Evolutionary conservation across 305 asterid species (phyloP).

Genomic region (Petunia hybrid): DNA sequence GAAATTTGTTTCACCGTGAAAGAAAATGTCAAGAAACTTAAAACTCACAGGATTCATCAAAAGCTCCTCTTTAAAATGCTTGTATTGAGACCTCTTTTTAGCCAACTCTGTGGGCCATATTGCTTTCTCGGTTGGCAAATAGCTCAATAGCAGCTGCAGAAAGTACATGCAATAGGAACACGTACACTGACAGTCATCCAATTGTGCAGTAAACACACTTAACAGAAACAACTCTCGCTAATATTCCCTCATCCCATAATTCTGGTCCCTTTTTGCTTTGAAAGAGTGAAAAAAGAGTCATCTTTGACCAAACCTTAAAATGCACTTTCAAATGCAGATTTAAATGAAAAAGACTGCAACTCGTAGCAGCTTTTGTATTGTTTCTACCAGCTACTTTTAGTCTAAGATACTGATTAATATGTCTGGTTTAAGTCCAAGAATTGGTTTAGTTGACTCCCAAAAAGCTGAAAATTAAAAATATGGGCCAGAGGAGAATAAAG

Average conservation of each 20-base stretch:
- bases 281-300: background rate
- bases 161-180: conserved; percentile 21
- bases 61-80: conserved; percentile 87
- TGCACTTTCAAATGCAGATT: background rate
- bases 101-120: conserved; percentile 88
- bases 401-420: background rate
- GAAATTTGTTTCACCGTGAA: background rate
- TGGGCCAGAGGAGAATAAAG: background rate
- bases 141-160: conserved; percentile 85
- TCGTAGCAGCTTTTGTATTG: background rate
- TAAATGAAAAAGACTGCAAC: background rate
- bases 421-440: background rate
- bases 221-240: background rate
- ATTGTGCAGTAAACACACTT: background rate
- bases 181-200: background rate
- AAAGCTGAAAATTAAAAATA: background rate
- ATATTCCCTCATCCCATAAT: conserved; percentile 1
- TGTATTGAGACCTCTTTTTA: conserved; percentile 88
- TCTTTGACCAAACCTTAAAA: background rate
- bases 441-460: background rate
- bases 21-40: conserved; percentile 25
- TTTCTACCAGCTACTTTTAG: background rate
- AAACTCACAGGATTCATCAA: conserved; percentile 95
- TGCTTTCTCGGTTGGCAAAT: conserved; percentile 78
- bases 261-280: background rate